Evolutionary conservation across 2,329 filamentous ascomycete species (phyloP), one percentile per base, ranked within the genome.

Genomic region (Colletotrichum cuscutae): DNA sequence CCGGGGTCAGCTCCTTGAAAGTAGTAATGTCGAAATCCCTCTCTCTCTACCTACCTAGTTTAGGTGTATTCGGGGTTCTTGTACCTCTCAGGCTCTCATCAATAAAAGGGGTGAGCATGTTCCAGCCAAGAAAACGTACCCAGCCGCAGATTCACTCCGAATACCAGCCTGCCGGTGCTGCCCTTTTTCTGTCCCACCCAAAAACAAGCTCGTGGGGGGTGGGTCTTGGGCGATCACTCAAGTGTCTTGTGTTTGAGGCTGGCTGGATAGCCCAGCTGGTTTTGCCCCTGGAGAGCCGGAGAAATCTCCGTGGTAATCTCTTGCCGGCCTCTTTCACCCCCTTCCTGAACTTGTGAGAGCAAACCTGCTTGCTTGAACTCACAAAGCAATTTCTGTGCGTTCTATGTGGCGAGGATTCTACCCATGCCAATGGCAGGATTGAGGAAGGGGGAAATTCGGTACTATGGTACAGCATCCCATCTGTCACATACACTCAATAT

Each of bases 321-420:
- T 1, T 0, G 42, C 5, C 0, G 19, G 3, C 19, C 42, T 35
- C 8, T n/a, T n/a, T n/a, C 15, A n/a, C 15, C 1, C 3, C 42
- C 42, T n/a, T n/a, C 8, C 0, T n/a, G 15, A 1, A 49, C 6
- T 1, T n/a, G 2, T 42, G 42, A 19, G 19, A 4, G 15, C 3
- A n/a, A 9, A 19, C 11, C 19, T 49, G 42, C 42, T 19, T n/a
- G 19, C 19, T 49, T 1, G 42, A n/a, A 49, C 2, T 49, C 1
- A 2, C 42, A 11, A 42, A 6, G 1, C 42, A n/a, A n/a, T 9
- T 3, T 49, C 7, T 49, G 1, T 49, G 8, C 19, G 8, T n/a
- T n/a, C 42, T 9, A 3, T 32, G 9, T 7, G 32, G 15, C 15
- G 3, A 7, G 6, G 2, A 11, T n/a, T 49, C 19, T n/a, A 19